These are phyloP conservation scores for Pichia membranifaciens DNA, from an alignment of 805 yeast genomes.

Conservation along the genomic window DNA sequence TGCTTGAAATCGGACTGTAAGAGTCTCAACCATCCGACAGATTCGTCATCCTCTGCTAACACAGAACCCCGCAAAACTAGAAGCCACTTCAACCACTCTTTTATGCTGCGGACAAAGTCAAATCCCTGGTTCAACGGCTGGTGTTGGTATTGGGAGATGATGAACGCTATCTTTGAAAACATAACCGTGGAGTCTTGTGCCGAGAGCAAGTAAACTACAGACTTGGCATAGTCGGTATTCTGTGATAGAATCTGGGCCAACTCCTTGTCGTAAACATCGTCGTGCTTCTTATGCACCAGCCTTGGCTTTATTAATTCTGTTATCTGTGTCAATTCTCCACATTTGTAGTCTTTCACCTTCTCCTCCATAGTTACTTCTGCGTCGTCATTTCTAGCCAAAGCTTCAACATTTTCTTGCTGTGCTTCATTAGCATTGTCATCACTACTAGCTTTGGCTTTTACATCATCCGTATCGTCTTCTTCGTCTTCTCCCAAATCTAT, in stretches of 20 bases:
- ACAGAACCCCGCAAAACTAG: slow-evolving; percentile 66
- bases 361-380: not conserved
- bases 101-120: slow-evolving; percentile 5
- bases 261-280: slow-evolving; percentile 12
- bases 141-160: slow-evolving; percentile 36
- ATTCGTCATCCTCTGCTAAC: slow-evolving; percentile 44
- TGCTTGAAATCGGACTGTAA: slow-evolving; percentile 53
- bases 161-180: slow-evolving; percentile 41
- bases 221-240: slow-evolving; percentile 40
- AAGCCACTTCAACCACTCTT: slow-evolving; percentile 76
- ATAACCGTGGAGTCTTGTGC: slow-evolving; percentile 38
- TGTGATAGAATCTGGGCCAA: slow-evolving; percentile 30
- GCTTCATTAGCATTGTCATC: slow-evolving; percentile 1
- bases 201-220: slow-evolving; percentile 50
- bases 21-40: slow-evolving; percentile 48
- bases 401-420: slow-evolving; percentile 13
- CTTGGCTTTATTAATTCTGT: slow-evolving; percentile 20
- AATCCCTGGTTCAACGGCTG: slow-evolving; percentile 4
- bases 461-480: slow-evolving; percentile 15
- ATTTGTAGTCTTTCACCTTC: slow-evolving; percentile 14
- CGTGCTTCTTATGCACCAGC: slow-evolving; percentile 23
- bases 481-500: slow-evolving; percentile 16
- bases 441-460: slow-evolving; percentile 12
- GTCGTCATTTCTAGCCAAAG: slow-evolving; percentile 13
- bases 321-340: slow-evolving; percentile 22